Evolutionary conservation across 2,329 filamentous ascomycete species (phyloP).

Genomic region (Penicillium sp.): DNA sequence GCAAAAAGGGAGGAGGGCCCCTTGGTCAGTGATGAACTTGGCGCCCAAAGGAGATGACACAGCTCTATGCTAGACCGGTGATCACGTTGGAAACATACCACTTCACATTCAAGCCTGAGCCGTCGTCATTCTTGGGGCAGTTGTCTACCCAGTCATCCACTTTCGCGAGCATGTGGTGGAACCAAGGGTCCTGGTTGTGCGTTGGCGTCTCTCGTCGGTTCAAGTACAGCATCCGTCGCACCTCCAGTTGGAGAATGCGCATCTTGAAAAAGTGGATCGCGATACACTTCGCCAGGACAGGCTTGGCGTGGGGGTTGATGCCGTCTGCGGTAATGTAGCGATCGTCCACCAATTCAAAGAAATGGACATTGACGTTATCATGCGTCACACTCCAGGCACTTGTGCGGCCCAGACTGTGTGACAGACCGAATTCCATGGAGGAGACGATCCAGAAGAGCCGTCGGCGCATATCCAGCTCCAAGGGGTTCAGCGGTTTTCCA

Average conservation of each 20-base stretch:
- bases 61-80: too few species aligned
- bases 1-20: background rate
- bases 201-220: slow-evolving; percentile 70
- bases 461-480: slow-evolving; percentile 83
- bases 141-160: slow-evolving; percentile 72
- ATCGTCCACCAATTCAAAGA: slow-evolving; percentile 78
- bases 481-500: slow-evolving; percentile 57
- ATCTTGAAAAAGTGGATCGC: slow-evolving; percentile 93
- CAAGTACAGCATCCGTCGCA: slow-evolving; percentile 78
- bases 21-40: too few species aligned
- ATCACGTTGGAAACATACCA: slow-evolving; percentile 54
- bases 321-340: slow-evolving; percentile 72
- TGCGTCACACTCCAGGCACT: slow-evolving; percentile 75
- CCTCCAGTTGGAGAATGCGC: slow-evolving; percentile 80
- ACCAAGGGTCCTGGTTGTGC: slow-evolving; percentile 82
- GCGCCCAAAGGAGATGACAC: too few species aligned
- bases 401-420: slow-evolving; percentile 81
- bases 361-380: slow-evolving; percentile 78
- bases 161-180: slow-evolving; percentile 69
- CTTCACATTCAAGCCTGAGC: slow-evolving; percentile 66
- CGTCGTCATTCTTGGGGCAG: slow-evolving; percentile 65
- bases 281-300: slow-evolving; percentile 76
- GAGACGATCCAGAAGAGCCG: slow-evolving; percentile 82
- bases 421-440: slow-evolving; percentile 81
- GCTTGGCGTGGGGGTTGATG: slow-evolving; percentile 61